phyloP scores from a whole-genome alignment of 2,329 filamentous ascomycete genomes.

The Aureobasidium lini region DNA sequence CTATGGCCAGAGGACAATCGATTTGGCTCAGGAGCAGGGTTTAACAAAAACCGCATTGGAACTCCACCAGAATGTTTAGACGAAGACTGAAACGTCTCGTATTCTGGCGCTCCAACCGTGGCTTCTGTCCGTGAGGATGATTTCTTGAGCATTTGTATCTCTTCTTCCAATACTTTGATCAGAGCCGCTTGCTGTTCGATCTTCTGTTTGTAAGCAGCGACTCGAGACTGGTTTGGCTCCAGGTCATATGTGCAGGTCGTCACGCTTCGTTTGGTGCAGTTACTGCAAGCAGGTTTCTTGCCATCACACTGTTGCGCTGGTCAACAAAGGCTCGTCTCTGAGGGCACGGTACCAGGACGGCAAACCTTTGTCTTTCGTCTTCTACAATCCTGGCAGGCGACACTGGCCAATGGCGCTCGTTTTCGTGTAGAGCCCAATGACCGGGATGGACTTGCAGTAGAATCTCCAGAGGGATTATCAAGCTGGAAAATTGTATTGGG shows the following conservation, averaged over 20 bases:
- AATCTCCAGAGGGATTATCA: neutral
- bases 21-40: neutral
- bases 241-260: neutral
- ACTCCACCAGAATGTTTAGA: neutral
- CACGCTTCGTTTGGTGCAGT: neutral
- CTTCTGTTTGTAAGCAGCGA: constrained; percentile 11
- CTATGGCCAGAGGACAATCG: neutral
- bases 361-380: constrained; percentile 12
- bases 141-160: neutral
- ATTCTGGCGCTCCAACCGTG: too few relatives aligned
- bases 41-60: neutral
- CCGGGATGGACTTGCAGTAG: neutral
- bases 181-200: constrained; percentile 4
- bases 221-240: constrained; percentile 6
- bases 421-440: neutral
- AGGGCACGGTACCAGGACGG: neutral
- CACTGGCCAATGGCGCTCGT: constrained; percentile 3
- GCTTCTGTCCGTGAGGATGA: neutral
- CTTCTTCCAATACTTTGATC: neutral
- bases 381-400: constrained; percentile 12
- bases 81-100: neutral
- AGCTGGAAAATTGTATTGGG: neutral
- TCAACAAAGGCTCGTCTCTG: neutral
- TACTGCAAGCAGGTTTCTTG: constrained; percentile 1
- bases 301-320: neutral